Evolutionary conservation across 2,329 filamentous ascomycete species (phyloP).

Genomic region (Onygenales sp.): DNA sequence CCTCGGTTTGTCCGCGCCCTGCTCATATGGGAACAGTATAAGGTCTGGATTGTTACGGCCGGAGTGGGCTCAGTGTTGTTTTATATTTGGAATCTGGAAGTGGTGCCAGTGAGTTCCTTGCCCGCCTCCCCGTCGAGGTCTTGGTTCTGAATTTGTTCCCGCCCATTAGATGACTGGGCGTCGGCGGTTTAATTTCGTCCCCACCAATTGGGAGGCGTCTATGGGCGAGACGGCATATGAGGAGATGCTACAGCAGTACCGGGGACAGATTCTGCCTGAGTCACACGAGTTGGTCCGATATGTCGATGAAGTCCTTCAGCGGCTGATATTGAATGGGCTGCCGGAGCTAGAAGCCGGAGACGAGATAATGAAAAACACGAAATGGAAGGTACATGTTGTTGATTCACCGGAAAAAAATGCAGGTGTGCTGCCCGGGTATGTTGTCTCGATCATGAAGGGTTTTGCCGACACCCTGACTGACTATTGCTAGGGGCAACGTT

Average conservation of each 20-base stretch:
- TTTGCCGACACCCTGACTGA: background rate
- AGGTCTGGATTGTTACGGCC: background rate
- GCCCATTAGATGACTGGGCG: slow-evolving; percentile 40
- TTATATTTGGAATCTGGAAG: slow-evolving; percentile 7
- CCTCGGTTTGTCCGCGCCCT: background rate
- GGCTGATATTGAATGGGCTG: slow-evolving; percentile 45
- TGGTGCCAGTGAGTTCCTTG: slow-evolving; percentile 3
- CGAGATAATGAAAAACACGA: slow-evolving; percentile 33
- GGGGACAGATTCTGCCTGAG: slow-evolving; percentile 39
- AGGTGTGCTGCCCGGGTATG: slow-evolving; percentile 52
- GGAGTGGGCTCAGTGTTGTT: background rate
- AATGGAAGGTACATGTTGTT: slow-evolving; percentile 55
- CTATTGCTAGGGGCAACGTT: slow-evolving; percentile 44
- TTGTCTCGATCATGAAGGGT: background rate
- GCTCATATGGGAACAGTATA: background rate
- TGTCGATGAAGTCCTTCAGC: slow-evolving; percentile 44
- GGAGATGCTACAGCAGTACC: slow-evolving; percentile 38
- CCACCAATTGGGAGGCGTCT: slow-evolving; percentile 34
- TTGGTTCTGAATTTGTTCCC: background rate
- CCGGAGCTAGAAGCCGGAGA: slow-evolving; percentile 17
- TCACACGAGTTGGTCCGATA: slow-evolving; percentile 38
- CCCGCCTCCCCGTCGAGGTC: background rate
- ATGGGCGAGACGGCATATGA: slow-evolving; percentile 37
- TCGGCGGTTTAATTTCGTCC: slow-evolving; percentile 50
- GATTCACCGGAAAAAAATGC: slow-evolving; percentile 42